Conservation (phyloP, 2,329 filamentous ascomycete species). For the Hypoxylon rubiginosum region DNA sequence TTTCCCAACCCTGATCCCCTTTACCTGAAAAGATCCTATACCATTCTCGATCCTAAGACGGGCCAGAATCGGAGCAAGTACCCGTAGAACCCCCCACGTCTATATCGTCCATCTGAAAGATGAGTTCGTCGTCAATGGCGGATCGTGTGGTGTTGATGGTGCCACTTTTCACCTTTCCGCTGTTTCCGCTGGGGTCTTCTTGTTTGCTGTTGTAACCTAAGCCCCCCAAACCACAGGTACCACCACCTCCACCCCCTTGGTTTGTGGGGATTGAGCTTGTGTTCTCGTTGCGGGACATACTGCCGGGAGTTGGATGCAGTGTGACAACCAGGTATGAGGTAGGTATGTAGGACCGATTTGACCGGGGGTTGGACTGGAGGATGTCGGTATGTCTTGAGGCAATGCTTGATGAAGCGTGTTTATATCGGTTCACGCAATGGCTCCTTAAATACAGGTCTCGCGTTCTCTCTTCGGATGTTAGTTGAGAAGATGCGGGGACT, state of each 20-base stretch:
- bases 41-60: not conserved
- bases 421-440: constrained; percentile 6
- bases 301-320: not conserved
- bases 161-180: not conserved
- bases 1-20: not conserved
- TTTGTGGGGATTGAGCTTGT: constrained; percentile 3
- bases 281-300: constrained; percentile 25
- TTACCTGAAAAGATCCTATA: not conserved
- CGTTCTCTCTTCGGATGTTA: constrained; percentile 9
- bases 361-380: not conserved
- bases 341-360: not conserved
- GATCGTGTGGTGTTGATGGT: constrained; percentile 6
- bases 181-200: constrained; percentile 11
- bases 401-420: not conserved
- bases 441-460: not conserved
- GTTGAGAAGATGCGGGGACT: constrained; percentile 32
- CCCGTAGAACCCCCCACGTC: not conserved
- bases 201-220: constrained; percentile 16
- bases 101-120: constrained; percentile 36
- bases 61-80: constrained; percentile 3
- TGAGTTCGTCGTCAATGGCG: constrained; percentile 29
- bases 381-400: not conserved
- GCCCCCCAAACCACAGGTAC: constrained; percentile 2
- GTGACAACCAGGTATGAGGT: too few species aligned
- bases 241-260: constrained; percentile 3